Evolutionary conservation across 495 filamentous ascomycete genomes (phyloP).

Genomic region (Usnea hakonensis): DNA sequence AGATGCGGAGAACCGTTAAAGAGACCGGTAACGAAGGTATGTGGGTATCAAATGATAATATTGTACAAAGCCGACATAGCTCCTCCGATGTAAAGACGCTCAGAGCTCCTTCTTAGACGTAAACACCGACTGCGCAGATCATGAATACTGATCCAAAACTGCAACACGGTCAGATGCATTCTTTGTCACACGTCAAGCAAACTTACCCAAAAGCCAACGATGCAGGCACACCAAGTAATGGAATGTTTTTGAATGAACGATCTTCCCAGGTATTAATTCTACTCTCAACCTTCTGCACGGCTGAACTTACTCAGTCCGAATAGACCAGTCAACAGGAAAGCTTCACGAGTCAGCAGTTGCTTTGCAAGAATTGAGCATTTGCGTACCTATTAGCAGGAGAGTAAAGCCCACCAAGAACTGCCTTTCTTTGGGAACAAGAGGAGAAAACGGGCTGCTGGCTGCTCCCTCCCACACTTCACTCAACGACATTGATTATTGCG

Average conservation of each 20-base stretch:
- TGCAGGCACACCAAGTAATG: slow-evolving; percentile 76
- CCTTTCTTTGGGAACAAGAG: slow-evolving; percentile 68
- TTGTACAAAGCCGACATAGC: slow-evolving; percentile 15
- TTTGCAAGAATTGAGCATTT: slow-evolving; percentile 1
- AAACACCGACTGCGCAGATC: slow-evolving; percentile 97
- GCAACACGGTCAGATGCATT: slow-evolving; percentile 18
- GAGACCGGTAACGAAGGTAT: not conserved
- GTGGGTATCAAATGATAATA: slow-evolving; percentile 19
- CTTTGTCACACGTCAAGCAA: not conserved
- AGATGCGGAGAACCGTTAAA: not conserved
- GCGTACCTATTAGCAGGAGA: slow-evolving; percentile 60
- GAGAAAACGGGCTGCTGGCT: slow-evolving; percentile 71
- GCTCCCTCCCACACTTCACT: slow-evolving; percentile 86
- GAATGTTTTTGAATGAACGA: slow-evolving; percentile 71
- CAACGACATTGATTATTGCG: slow-evolving; percentile 50
- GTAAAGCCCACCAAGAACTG: slow-evolving; percentile 79
- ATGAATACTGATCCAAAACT: slow-evolving; percentile 95
- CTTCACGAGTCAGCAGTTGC: slow-evolving; percentile 32
- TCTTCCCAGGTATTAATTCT: slow-evolving; percentile 44
- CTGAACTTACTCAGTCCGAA: slow-evolving; percentile 73
- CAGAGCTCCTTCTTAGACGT: slow-evolving; percentile 60
- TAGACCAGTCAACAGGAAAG: slow-evolving; percentile 55
- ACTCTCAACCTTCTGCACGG: not conserved
- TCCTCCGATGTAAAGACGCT: slow-evolving; percentile 25
- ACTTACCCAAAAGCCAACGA: slow-evolving; percentile 81